phyloP scores from a whole-genome alignment of 83 land plant genomes.

The Picea abies region DNA sequence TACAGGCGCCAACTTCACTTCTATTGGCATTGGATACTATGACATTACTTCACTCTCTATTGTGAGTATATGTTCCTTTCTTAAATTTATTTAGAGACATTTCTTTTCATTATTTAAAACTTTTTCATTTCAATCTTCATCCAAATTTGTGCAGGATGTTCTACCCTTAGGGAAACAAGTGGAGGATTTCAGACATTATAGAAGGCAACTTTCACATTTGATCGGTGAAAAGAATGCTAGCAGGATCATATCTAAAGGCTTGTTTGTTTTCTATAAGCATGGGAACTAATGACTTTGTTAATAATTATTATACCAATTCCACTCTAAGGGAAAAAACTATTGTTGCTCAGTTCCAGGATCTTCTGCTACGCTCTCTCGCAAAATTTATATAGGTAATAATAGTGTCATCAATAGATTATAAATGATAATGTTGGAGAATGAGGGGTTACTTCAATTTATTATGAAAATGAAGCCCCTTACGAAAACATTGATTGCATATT shows the following conservation, averaged over 20 bases:
- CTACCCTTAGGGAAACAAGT: slow-evolving; percentile 56
- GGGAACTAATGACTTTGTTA: slow-evolving; percentile 74
- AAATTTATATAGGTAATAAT: slow-evolving; percentile 28
- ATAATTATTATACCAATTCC: slow-evolving; percentile 72
- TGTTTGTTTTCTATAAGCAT: slow-evolving; percentile 50
- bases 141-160: slow-evolving; percentile 45
- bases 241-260: slow-evolving; percentile 36
- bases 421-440: no score
- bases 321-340: slow-evolving; percentile 37
- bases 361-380: slow-evolving; percentile 35
- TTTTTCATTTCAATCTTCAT: not conserved
- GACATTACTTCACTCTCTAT: not conserved
- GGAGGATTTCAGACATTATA: slow-evolving; percentile 62
- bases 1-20: not conserved
- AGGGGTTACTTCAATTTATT: no score
- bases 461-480: no score
- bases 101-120: not conserved
- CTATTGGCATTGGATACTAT: not conserved
- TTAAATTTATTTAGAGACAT: not conserved
- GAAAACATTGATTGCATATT: no score
- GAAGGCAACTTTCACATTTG: slow-evolving; percentile 39
- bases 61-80: not conserved
- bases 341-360: slow-evolving; percentile 42
- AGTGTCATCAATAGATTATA: slow-evolving; percentile 7
- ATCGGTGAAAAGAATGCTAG: slow-evolving; percentile 48